Base-by-base conservation (phyloP, 139 green algal genomes). In the Picocystis salinarum region DNA sequence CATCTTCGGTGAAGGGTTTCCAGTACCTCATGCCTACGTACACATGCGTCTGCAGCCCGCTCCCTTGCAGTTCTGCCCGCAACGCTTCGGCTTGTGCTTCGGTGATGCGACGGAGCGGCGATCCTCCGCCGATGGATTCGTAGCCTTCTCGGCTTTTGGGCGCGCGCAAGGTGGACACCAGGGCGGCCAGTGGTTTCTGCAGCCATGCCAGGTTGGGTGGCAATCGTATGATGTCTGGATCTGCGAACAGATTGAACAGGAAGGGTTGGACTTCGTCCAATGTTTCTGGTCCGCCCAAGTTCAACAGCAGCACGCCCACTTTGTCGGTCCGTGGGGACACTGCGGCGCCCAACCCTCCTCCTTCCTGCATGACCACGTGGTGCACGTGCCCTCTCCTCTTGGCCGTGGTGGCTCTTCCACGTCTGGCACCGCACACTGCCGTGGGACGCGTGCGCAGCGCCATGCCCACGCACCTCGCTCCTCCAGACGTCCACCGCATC, bases 11-110 rank as follows among this genome's bases (percentile, higher is more conserved):
- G 71, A 92, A 97, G 3, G 89, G 89, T 31, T 91, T 76, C 89
- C 89, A 99, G 62, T 99, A 99, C 24, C 89, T 74, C 89, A 99
- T 99, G 39, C 74, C 89, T 11, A 97, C 89, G 45, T 96, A 99
- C 22, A 84, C 73, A 9, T 73, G 36, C 36, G 7, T 7, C 30
- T 67, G 52, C 23, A 63, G 23, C 6, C 60, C 69, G 22, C 62
- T 42, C 3, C 19, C 9, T 19, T 42, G 24, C 20, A 95, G 56
- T 6, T 75, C 37, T 1, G 20, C 22, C 3, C 52, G 23, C 33
- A 98, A 61, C 5, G 82, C 85, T 2, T 57, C 39, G 0, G 77
- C 85, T 58, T 96, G 85, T 31, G 93, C 73, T 33, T 94, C 67
- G 0, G 89, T 99, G 57, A 96, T 97, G 6, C 58, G 37, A 0